Percentiles rank a stretch among this genome's conserved stretches.
These are phyloP conservation scores for Blastobotrys elegans DNA, from an alignment of 1,139 yeast genomes.

Conservation along the genomic window DNA sequence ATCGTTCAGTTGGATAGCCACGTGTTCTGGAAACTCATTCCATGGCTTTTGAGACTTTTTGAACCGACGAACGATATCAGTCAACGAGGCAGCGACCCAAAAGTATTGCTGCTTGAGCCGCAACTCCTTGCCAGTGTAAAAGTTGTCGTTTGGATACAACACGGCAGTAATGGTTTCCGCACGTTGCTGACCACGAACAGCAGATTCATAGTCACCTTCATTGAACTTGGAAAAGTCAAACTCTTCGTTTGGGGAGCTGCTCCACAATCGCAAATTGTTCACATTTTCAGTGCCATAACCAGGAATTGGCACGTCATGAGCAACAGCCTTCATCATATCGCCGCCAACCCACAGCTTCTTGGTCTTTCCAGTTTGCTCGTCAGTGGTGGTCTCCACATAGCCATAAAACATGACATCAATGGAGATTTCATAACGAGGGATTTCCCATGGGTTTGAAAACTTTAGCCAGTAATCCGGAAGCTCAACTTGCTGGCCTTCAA, in stretches of 20 bases:
- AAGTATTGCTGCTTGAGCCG: constrained; percentile 94
- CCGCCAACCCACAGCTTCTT: constrained; percentile 80
- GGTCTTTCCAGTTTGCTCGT: constrained; percentile 48
- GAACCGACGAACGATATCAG: constrained; percentile 87
- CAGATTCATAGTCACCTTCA: constrained; percentile 83
- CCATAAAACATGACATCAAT: constrained; percentile 94
- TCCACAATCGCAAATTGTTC: constrained; percentile 87
- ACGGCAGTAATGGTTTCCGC: constrained; percentile 93
- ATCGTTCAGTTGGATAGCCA: constrained; percentile 91
- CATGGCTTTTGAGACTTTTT: constrained; percentile 76
- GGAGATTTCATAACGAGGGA: constrained; percentile 78
- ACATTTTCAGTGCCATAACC: constrained; percentile 82
- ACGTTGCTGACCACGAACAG: constrained; percentile 77
- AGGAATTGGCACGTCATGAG: constrained; percentile 92
- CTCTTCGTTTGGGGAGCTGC: constrained; percentile 83
- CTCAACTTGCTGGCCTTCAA: constrained; percentile 92
- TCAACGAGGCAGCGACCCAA: constrained; percentile 94
- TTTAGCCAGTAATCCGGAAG: constrained; percentile 92
- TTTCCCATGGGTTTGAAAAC: constrained; percentile 89
- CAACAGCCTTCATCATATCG: constrained; percentile 82
- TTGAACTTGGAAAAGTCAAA: constrained; percentile 91
- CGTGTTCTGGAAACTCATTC: constrained; percentile 76
- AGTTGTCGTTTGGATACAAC: constrained; percentile 87
- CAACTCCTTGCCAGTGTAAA: constrained; percentile 84
- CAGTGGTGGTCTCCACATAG: constrained; percentile 58